These are phyloP conservation scores for Vigna nakashimae DNA, from an alignment of 306 rosid genomes.

Conservation along the genomic window DNA sequence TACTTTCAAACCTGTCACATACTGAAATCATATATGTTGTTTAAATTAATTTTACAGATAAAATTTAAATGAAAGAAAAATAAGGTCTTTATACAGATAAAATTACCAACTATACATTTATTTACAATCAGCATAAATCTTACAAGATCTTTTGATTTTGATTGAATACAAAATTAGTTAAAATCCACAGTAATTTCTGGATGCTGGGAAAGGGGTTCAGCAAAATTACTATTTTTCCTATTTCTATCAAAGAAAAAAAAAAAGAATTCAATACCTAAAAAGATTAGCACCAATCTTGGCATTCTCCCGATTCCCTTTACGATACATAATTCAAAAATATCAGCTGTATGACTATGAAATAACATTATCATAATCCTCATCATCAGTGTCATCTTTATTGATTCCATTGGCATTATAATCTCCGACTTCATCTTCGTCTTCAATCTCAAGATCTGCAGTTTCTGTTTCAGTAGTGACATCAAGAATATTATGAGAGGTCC, in stretches of 20 bases:
- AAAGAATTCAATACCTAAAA: background rate
- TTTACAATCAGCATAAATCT: no score
- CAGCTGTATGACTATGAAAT: conserved; percentile 14
- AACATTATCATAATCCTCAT: conserved; percentile 1
- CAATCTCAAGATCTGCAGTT: conserved; percentile 50
- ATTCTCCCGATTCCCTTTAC: conserved; percentile 28
- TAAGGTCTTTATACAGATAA: no score
- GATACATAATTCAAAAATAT: conserved; percentile 31
- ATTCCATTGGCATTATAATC: conserved; percentile 36
- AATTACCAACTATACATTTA: no score
- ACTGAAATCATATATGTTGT: no score
- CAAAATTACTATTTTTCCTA: background rate
- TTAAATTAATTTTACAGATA: no score
- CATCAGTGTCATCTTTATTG: conserved; percentile 22
- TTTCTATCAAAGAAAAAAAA: background rate
- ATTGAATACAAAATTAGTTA: background rate
- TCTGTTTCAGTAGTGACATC: conserved; percentile 47
- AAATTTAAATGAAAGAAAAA: no score
- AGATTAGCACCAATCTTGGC: conserved; percentile 11
- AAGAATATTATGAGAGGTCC: conserved; percentile 64
- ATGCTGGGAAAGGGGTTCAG: background rate
- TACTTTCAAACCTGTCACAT: no score
- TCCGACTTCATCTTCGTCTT: conserved; percentile 41
- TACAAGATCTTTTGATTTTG: no score
- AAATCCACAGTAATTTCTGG: background rate